Conservation (phyloP, 345 rosid genomes). For the Cardiospermum halicacabum region DNA sequence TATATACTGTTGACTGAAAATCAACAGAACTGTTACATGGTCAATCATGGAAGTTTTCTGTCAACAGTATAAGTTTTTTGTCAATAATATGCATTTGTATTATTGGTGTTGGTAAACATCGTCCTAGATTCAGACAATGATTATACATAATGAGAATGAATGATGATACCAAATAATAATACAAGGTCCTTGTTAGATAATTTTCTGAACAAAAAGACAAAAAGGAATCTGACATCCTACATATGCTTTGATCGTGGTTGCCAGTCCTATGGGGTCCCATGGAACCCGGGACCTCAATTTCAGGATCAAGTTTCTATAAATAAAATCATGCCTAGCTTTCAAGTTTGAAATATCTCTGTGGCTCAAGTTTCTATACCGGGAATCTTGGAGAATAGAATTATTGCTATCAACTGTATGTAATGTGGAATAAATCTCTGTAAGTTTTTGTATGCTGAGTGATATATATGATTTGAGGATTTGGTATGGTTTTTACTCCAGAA, state of each 20-base stretch:
- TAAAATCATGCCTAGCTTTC: background rate
- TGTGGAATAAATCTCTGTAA: background rate
- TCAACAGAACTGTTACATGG: background rate
- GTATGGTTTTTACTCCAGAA: background rate
- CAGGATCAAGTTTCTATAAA: background rate
- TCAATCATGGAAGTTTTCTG: background rate
- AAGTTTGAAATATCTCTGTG: background rate
- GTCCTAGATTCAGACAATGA: background rate
- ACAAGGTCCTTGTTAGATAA: background rate
- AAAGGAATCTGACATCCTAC: background rate
- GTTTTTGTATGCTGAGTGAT: background rate
- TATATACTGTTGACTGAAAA: background rate
- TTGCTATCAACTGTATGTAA: slow-evolving; percentile 1
- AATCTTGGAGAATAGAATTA: background rate
- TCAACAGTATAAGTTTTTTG: background rate
- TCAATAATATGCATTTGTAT: too few species aligned
- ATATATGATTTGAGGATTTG: background rate
- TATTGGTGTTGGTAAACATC: background rate
- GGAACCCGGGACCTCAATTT: background rate
- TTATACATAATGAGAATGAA: background rate
- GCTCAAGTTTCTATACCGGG: background rate
- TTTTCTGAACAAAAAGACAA: background rate
- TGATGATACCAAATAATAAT: background rate
- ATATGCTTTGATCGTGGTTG: background rate
- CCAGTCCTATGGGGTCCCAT: background rate